phyloP scores from a whole-genome alignment of 140 eudicot species.

The Bidens hawaiensis region DNA sequence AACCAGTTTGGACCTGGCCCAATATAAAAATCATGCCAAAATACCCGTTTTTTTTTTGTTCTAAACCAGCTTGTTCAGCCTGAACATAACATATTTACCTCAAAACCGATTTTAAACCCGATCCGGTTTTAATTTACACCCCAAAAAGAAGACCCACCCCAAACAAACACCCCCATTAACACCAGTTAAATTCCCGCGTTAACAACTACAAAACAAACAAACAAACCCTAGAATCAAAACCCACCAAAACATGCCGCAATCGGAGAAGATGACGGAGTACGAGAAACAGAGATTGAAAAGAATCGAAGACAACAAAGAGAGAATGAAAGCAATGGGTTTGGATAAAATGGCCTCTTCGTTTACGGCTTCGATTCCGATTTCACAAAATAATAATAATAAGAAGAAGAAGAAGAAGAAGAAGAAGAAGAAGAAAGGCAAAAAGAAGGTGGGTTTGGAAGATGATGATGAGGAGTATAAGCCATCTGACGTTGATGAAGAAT shows the following conservation, averaged over 20 bases:
- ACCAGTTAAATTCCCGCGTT: slow-evolving; percentile 19
- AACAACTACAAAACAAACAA: slow-evolving; percentile 5
- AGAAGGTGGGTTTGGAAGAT: slow-evolving; percentile 41
- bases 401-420: too few relatives aligned
- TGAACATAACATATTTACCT: too few relatives aligned
- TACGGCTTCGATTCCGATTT: slow-evolving; percentile 33
- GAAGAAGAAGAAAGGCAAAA: slow-evolving; percentile 43
- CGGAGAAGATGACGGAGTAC: slow-evolving; percentile 45
- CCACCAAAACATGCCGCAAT: slow-evolving; percentile 26
- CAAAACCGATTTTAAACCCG: too few relatives aligned
- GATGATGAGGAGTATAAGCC: slow-evolving; percentile 87
- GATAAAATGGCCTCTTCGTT: slow-evolving; percentile 58
- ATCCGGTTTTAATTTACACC: too few relatives aligned
- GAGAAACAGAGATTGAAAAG: slow-evolving; percentile 72
- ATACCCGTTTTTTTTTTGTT: too few relatives aligned
- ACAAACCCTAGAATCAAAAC: slow-evolving; percentile 16
- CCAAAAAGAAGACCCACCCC: neutral
- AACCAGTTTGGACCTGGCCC: too few relatives aligned
- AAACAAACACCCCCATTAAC: neutral
- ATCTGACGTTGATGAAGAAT: slow-evolving; percentile 28
- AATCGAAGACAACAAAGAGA: slow-evolving; percentile 69
- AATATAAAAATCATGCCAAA: too few relatives aligned
- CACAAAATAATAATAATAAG: too few relatives aligned
- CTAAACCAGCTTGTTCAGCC: too few relatives aligned
- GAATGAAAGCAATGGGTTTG: slow-evolving; percentile 88